Base-by-base conservation (phyloP, 129 eudicot genomes). In the Helianthus annuus region DNA sequence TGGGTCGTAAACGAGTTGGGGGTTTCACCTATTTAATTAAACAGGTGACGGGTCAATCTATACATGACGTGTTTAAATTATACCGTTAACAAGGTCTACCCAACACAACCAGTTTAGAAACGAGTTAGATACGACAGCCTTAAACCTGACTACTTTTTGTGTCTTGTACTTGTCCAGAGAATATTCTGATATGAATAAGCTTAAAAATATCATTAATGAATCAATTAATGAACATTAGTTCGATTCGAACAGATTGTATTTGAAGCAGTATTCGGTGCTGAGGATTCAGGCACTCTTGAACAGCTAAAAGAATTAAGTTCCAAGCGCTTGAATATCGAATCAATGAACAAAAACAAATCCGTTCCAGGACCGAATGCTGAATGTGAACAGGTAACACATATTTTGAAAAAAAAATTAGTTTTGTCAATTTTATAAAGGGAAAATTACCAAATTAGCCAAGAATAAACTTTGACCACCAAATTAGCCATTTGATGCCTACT, bases 251-350 rank as follows among this genome's bases (percentile, higher is more conserved):
- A 91, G 97, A 70, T 88, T 59, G 85, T 83, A 40, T 91, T 85
- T 80, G 90, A 88, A 73, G 76, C 78, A 48, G 84, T 64, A 34
- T 78, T 72, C 58, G 6, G 65, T 40, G 88, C 89, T 44, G 69
- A 58, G 17, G 97, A 91, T 76, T 71, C 92, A 9, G 81, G 59
- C 71, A 82, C 90, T 46, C 92, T 88, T 13, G 90, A 86, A 81
- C 86, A 84, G 49, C 81, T 88, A 32, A 88, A 88, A 72, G 96
- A 85, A 69, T 80, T 88, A 66, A 91, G 90, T 81, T 84, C 90
- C 42, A 85, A 70, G 45, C 90, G 92, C 7, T 79, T 82, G 46
- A 79, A 72, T 49, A 80, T 91, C 24, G 86, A 85, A 68, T 82
- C 88, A 8, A 85, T 88, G 16, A 85, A 85, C 11, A 66, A 76